These are phyloP conservation scores for Pyricularia sp. DNA, from an alignment of 2,329 filamentous ascomycete species.

Conservation along the genomic window DNA sequence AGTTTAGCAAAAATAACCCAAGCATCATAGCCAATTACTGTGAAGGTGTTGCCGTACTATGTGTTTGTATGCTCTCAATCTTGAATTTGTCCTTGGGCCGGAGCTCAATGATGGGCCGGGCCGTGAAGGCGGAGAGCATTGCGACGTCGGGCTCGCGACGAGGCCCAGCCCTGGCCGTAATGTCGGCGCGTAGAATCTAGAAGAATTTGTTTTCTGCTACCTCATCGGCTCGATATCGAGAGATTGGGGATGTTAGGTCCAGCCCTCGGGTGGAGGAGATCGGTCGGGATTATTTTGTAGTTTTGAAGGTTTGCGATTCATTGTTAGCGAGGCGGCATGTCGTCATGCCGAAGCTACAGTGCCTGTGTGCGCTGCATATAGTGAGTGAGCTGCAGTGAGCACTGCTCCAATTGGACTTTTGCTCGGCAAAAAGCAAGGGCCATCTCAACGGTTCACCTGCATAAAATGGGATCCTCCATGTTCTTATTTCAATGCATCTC, in stretches of 20 bases:
- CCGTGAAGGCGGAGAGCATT: constrained; percentile 97
- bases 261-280: neutral
- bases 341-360: neutral
- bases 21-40: neutral
- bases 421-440: neutral
- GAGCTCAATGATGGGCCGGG: constrained; percentile 93
- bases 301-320: neutral
- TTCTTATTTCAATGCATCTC: too few relatives aligned
- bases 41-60: constrained; percentile 40
- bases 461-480: neutral
- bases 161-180: neutral
- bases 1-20: constrained; percentile 5
- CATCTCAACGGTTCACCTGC: neutral
- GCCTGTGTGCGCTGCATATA: neutral
- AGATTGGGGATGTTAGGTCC: neutral
- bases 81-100: constrained; percentile 89
- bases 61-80: constrained; percentile 89
- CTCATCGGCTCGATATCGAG: neutral
- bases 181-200: neutral
- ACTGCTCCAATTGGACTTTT: neutral
- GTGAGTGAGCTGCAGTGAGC: neutral
- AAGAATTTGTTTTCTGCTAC: neutral
- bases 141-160: constrained; percentile 29
- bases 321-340: neutral
- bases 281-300: neutral